phyloP scores from a whole-genome alignment of 768 basidiomycete genomes.

The Podaxis pistillaris region DNA sequence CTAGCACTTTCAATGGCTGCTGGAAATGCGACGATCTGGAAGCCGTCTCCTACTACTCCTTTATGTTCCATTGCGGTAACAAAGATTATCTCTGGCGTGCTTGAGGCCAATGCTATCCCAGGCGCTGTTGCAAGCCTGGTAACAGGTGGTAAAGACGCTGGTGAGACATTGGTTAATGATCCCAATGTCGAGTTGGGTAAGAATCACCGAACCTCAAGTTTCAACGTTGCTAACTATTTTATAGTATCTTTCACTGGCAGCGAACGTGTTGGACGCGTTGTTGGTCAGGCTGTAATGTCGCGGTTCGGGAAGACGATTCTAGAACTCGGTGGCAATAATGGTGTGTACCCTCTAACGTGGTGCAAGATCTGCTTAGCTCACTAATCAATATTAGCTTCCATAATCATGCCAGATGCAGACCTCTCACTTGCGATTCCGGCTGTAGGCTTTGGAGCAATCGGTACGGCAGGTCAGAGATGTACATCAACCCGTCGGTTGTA shows the following conservation, averaged over 20 bases:
- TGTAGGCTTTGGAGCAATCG: conserved; percentile 92
- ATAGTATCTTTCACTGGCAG: conserved; percentile 95
- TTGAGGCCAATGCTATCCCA: conserved; percentile 80
- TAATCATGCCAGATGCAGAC: conserved; percentile 94
- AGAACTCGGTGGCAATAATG: conserved; percentile 95
- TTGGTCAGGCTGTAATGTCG: conserved; percentile 85
- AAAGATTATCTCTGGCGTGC: conserved; percentile 74
- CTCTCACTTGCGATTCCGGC: conserved; percentile 85
- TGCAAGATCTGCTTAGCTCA: conserved; percentile 12
- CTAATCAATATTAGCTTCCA: conserved; percentile 58
- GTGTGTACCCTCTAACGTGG: conserved; percentile 38
- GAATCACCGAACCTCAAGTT: conserved; percentile 11
- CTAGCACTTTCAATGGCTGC: conserved; percentile 83
- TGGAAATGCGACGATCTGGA: conserved; percentile 95
- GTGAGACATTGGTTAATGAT: conserved; percentile 76
- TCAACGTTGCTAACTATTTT: conserved; percentile 11
- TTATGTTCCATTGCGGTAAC: conserved; percentile 91
- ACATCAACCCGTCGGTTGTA: conserved; percentile 91
- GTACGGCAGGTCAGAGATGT: conserved; percentile 74
- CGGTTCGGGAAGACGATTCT: conserved; percentile 89
- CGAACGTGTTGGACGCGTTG: conserved; percentile 80
- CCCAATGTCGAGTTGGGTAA: conserved; percentile 75
- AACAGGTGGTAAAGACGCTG: conserved; percentile 79
- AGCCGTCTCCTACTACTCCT: conserved; percentile 88
- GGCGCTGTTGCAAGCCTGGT: conserved; percentile 83